Conservation (phyloP, 2,329 filamentous ascomycete genomes). For the Penicillium verrucosum region DNA sequence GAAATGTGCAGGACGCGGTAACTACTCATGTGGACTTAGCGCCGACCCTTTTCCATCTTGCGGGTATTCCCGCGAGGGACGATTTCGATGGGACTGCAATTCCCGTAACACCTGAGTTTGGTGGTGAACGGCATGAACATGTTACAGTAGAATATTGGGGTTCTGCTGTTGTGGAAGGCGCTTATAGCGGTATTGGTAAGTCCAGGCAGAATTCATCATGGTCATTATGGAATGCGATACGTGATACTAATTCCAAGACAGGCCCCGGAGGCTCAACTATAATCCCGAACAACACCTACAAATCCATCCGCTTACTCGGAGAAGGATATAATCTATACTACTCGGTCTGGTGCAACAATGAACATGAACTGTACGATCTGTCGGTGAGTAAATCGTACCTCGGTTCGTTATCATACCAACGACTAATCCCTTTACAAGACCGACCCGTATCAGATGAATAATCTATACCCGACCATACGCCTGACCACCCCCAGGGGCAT, state of each 20-base stretch:
- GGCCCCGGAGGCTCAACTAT: slow-evolving; percentile 17
- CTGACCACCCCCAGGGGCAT: neutral
- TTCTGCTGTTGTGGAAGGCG: slow-evolving; percentile 29
- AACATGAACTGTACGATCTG: slow-evolving; percentile 43
- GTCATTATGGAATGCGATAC: neutral
- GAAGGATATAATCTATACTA: slow-evolving; percentile 40
- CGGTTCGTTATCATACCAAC: neutral
- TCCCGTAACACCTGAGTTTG: slow-evolving; percentile 33
- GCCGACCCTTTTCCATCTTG: slow-evolving; percentile 55
- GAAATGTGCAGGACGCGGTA: slow-evolving; percentile 45
- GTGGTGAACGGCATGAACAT: slow-evolving; percentile 48
- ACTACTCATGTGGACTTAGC: slow-evolving; percentile 64
- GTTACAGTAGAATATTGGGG: slow-evolving; percentile 61
- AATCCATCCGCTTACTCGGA: slow-evolving; percentile 37
- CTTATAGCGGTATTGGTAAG: slow-evolving; percentile 28
- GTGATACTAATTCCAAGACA: slow-evolving; percentile 1
- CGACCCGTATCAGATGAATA: slow-evolving; percentile 39
- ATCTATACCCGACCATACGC: slow-evolving; percentile 27
- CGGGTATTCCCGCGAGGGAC: slow-evolving; percentile 38
- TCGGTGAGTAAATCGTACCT: slow-evolving; percentile 18
- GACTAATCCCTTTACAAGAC: slow-evolving; percentile 22
- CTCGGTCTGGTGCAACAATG: slow-evolving; percentile 42
- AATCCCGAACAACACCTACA: slow-evolving; percentile 40
- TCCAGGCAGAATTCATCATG: neutral
- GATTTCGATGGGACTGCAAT: slow-evolving; percentile 60